Conservation (phyloP, 2,329 filamentous ascomycete species). For the Diaporthe velutina region DNA sequence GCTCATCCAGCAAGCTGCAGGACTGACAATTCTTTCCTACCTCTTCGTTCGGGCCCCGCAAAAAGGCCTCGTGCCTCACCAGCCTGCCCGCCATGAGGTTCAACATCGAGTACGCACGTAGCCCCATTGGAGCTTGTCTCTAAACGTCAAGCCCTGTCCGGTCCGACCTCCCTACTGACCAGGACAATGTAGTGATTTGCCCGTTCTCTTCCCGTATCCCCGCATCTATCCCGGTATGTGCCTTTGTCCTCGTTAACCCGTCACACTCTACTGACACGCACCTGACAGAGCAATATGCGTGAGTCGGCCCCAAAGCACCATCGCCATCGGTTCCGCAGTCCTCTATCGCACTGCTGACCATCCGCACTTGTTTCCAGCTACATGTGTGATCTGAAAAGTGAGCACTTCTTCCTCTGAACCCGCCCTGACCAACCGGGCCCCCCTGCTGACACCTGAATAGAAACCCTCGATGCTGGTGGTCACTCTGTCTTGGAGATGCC, state of each 20-base stretch:
- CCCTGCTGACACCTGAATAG: slow-evolving; percentile 48
- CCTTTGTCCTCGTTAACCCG: slow-evolving; percentile 33
- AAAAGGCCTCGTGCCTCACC: neutral
- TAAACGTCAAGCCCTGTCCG: neutral
- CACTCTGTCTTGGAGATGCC: slow-evolving; percentile 99
- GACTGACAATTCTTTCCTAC: neutral
- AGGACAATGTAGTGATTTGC: slow-evolving; percentile 60
- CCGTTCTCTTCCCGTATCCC: slow-evolving; percentile 70
- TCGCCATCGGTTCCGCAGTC: neutral
- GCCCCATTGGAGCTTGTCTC: neutral
- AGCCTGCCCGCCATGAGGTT: slow-evolving; percentile 59
- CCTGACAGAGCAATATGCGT: slow-evolving; percentile 67
- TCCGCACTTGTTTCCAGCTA: slow-evolving; percentile 48
- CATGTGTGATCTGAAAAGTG: slow-evolving; percentile 71
- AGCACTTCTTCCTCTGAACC: slow-evolving; percentile 29
- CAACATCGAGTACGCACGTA: slow-evolving; percentile 60
- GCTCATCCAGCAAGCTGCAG: neutral
- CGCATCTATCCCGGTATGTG: slow-evolving; percentile 55
- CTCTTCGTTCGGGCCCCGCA: neutral
- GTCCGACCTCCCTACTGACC: slow-evolving; percentile 18
- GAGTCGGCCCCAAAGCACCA: slow-evolving; percentile 44
- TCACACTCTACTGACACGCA: slow-evolving; percentile 9
- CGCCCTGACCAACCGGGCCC: neutral
- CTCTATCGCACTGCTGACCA: neutral
- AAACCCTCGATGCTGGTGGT: slow-evolving; percentile 91